Evolutionary conservation across 768 basidiomycete species (phyloP).

Genomic region (Leccinum obscurum): DNA sequence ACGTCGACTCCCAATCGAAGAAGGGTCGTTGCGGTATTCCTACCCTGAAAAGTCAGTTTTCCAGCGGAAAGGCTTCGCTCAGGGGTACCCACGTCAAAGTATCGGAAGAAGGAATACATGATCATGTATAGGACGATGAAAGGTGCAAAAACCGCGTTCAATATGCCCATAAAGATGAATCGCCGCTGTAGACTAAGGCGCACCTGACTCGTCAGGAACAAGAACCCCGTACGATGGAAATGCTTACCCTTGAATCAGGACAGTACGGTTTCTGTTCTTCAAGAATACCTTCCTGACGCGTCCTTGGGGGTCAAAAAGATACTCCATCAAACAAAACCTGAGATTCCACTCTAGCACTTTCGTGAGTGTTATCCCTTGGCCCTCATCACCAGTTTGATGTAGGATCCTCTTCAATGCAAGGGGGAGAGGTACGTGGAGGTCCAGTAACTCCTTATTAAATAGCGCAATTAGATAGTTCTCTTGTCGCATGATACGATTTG

Average conservation of each 20-base stretch:
- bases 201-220: slow-evolving; percentile 4
- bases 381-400: slow-evolving; percentile 44
- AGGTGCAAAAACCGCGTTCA: slow-evolving; percentile 94
- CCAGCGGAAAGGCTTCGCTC: not conserved
- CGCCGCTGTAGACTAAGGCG: slow-evolving; percentile 67
- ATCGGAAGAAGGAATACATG: slow-evolving; percentile 99
- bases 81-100: slow-evolving; percentile 79
- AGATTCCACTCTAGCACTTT: slow-evolving; percentile 97
- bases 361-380: slow-evolving; percentile 80
- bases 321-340: slow-evolving; percentile 92
- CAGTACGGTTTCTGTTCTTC: slow-evolving; percentile 75
- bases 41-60: slow-evolving; percentile 32
- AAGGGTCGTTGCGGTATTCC: slow-evolving; percentile 99
- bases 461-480: slow-evolving; percentile 98
- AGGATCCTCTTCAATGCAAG: slow-evolving; percentile 51
- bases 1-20: slow-evolving; percentile 85
- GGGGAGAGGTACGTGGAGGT: slow-evolving; percentile 84
- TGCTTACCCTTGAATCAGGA: slow-evolving; percentile 81
- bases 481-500: slow-evolving; percentile 96
- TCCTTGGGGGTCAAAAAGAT: slow-evolving; percentile 89
- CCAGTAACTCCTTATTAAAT: slow-evolving; percentile 95
- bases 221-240: not conserved
- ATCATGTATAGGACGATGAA: slow-evolving; percentile 96
- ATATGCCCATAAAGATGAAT: slow-evolving; percentile 94
- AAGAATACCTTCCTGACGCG: slow-evolving; percentile 89